These are phyloP conservation scores for Mortierella hygrophila DNA, from an alignment of 192 early-diverging fungal genomes.

Conservation along the genomic window DNA sequence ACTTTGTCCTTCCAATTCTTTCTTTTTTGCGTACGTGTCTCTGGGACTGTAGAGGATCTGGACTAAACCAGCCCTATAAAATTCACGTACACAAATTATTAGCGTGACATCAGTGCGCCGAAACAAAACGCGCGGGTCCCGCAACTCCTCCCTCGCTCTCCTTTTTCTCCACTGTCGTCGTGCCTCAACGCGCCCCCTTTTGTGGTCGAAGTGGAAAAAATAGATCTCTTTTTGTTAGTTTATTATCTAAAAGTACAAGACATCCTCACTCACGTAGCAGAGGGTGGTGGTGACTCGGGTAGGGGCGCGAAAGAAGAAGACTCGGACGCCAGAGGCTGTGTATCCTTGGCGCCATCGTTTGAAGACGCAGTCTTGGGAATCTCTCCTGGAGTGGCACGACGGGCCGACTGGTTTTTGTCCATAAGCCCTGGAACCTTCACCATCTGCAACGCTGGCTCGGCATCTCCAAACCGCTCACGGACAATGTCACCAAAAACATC, in stretches of 20 bases:
- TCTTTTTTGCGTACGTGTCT: slow-evolving; percentile 7
- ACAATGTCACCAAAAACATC: slow-evolving; percentile 53
- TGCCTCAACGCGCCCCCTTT: background rate
- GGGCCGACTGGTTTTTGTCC: background rate
- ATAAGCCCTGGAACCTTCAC: background rate
- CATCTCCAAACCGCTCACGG: slow-evolving; percentile 20
- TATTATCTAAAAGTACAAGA: background rate
- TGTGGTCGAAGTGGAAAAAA: background rate
- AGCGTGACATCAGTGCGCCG: background rate
- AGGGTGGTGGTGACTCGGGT: background rate
- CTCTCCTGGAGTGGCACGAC: background rate
- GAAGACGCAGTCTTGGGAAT: background rate
- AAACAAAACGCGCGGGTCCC: background rate
- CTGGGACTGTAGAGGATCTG: background rate
- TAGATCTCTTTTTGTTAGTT: slow-evolving; percentile 2
- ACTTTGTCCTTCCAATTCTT: background rate
- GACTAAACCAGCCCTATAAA: background rate
- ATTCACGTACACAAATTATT: background rate
- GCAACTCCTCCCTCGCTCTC: background rate
- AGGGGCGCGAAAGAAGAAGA: background rate
- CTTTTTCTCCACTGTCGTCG: background rate
- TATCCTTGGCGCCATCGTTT: background rate
- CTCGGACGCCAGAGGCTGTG: background rate
- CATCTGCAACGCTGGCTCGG: background rate
- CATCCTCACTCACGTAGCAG: background rate